Percentiles rank a stretch among this genome's conserved stretches.
Conservation (phyloP, 2,329 filamentous ascomycete species). For the Colletotrichum limetticola region DNA sequence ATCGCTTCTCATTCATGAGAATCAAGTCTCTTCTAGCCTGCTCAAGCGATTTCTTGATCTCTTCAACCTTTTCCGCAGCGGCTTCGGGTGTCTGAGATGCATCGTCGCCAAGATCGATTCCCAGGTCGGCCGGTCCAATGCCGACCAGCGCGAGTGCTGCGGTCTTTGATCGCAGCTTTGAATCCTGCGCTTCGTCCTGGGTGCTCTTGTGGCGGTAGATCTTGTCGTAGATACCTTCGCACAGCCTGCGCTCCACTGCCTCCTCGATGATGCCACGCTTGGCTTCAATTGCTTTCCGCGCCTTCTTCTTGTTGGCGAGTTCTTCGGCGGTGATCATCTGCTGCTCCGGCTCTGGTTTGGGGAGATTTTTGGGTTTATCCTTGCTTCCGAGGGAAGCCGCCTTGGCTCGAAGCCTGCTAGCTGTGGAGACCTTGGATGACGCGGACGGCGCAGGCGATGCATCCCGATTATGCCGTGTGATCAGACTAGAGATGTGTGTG, state of each 20-base stretch:
- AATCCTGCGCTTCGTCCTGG: conserved; percentile 93
- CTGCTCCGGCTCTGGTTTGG: conserved; percentile 64
- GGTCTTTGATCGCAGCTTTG: conserved; percentile 93
- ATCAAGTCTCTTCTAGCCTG: conserved; percentile 77
- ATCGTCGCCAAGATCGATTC: conserved; percentile 75
- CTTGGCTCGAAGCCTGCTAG: conserved; percentile 66
- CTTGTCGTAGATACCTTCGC: conserved; percentile 85
- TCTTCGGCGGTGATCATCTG: conserved; percentile 94
- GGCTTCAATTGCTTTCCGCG: conserved; percentile 79
- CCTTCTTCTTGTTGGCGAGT: conserved; percentile 81
- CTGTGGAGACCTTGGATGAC: conserved; percentile 66
- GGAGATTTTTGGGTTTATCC: conserved; percentile 57
- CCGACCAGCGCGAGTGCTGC: conserved; percentile 91
- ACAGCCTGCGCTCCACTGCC: conserved; percentile 86
- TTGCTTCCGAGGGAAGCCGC: conserved; percentile 64
- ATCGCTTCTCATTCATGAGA: conserved; percentile 87
- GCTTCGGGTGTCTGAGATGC: conserved; percentile 65
- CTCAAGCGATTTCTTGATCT: conserved; percentile 79
- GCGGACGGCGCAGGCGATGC: conserved; percentile 64
- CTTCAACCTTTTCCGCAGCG: conserved; percentile 68
- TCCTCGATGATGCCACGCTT: conserved; percentile 86
- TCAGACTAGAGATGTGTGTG: conserved; percentile 86
- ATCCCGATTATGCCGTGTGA: conserved; percentile 78
- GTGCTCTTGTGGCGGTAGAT: conserved; percentile 94
- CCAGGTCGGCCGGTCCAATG: conserved; percentile 87